Conservation (phyloP, 129 eudicot genomes). For the Centella asiatica region DNA sequence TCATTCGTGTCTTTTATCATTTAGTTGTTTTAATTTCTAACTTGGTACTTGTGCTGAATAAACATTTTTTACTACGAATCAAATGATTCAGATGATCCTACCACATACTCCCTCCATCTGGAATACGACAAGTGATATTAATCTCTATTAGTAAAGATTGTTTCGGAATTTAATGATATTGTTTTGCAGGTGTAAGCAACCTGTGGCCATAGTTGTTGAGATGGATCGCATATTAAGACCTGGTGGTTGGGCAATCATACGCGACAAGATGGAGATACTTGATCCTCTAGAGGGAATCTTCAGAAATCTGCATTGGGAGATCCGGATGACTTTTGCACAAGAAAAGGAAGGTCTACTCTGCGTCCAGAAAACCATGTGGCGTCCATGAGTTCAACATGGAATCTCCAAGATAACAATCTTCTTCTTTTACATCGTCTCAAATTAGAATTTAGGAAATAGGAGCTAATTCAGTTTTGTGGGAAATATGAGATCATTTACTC, state of each 20-base stretch:
- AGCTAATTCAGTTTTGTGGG: conserved; percentile 3
- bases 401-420: background rate
- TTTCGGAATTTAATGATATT: background rate
- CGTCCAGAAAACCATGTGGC: conserved; percentile 82
- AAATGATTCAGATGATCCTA: too few species aligned
- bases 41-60: too few species aligned
- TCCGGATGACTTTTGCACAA: conserved; percentile 67
- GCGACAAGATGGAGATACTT: conserved; percentile 72
- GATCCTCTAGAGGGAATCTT: conserved; percentile 66
- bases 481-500: background rate
- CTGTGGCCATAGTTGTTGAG: conserved; percentile 68
- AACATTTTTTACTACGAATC: too few species aligned
- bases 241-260: conserved; percentile 82
- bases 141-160: too few species aligned
- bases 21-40: too few species aligned
- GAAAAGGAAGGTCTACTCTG: conserved; percentile 76
- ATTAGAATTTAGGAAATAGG: conserved; percentile 3
- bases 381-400: conserved; percentile 37
- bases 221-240: conserved; percentile 85
- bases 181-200: conserved; percentile 71
- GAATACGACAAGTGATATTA: background rate
- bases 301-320: conserved; percentile 83
- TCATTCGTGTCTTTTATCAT: too few species aligned
- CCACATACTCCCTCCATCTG: too few species aligned
- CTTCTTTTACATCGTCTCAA: background rate